phyloP scores from a whole-genome alignment of 2,329 filamentous ascomycete genomes.

The Drechmeria coniospora region DNA sequence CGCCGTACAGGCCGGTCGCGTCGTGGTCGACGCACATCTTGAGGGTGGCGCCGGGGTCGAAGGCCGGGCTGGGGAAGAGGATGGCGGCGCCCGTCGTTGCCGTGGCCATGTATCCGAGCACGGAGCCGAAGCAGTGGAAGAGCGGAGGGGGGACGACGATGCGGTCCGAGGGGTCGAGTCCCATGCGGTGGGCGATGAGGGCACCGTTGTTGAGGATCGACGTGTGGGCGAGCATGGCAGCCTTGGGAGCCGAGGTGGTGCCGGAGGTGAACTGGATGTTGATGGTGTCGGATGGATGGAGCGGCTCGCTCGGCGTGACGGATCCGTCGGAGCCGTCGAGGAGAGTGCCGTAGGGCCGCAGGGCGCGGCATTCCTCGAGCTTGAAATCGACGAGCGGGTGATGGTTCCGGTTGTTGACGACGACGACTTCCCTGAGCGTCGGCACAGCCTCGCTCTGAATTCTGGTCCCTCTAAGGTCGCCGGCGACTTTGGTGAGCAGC shows the following conservation, averaged over 20 bases:
- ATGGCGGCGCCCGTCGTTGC: conserved; percentile 67
- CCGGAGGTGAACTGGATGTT: conserved; percentile 97
- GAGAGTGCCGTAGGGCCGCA: conserved; percentile 31
- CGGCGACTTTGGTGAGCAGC: conserved; percentile 29
- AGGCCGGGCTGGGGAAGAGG: conserved; percentile 74
- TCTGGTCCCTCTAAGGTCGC: conserved; percentile 19
- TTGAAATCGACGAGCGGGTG: conserved; percentile 30
- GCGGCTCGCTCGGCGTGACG: conserved; percentile 28
- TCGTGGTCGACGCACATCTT: conserved; percentile 34
- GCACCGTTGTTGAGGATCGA: conserved; percentile 87
- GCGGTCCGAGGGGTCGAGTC: conserved; percentile 55
- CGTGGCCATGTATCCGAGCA: conserved; percentile 92
- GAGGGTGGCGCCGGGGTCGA: conserved; percentile 63
- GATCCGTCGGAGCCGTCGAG: conserved; percentile 15
- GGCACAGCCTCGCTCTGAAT: conserved; percentile 39
- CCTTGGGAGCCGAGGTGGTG: conserved; percentile 84
- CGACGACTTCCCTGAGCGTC: conserved; percentile 52
- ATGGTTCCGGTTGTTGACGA: conserved; percentile 58
- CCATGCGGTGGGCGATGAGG: conserved; percentile 75
- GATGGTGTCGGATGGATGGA: conserved; percentile 53
- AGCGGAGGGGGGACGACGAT: conserved; percentile 77
- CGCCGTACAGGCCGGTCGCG: conserved; percentile 63
- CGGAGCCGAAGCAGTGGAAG: conserved; percentile 81
- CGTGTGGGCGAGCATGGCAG: conserved; percentile 71
- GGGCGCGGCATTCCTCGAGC: conserved; percentile 21